Percentiles rank a stretch among this genome's conserved stretches.
Evolutionary conservation across 2,329 filamentous ascomycete species (phyloP).

Genomic region (Pestalotiopsis sp.): DNA sequence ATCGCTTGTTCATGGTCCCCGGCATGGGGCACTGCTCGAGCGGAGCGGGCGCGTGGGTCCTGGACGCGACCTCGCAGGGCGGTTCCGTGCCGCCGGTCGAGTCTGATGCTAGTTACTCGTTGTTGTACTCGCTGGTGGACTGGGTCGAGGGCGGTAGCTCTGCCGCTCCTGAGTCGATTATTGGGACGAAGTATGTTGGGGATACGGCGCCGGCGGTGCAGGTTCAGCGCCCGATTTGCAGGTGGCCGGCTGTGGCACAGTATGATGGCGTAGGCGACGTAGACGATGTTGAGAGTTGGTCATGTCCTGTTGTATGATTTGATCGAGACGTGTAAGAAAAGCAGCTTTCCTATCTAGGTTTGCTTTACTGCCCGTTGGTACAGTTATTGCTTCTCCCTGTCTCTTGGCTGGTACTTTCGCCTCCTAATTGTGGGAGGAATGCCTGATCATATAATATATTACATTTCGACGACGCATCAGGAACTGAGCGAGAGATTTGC

Average conservation of each 20-base stretch:
- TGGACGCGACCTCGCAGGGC: slow-evolving; percentile 18
- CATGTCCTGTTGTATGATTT: slow-evolving; percentile 13
- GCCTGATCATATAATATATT: no score
- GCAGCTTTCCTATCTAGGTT: no score
- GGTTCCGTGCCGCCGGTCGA: slow-evolving; percentile 26
- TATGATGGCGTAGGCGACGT: slow-evolving; percentile 18
- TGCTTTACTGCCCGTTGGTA: no score
- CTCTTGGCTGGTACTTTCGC: no score
- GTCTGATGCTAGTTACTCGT: slow-evolving; percentile 41
- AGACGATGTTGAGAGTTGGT: slow-evolving; percentile 20
- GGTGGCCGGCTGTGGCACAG: slow-evolving; percentile 19
- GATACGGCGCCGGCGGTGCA: slow-evolving; percentile 33
- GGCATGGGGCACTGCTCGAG: slow-evolving; percentile 51
- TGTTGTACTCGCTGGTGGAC: slow-evolving; percentile 48
- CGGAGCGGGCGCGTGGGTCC: slow-evolving; percentile 34
- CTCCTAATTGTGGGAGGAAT: no score
- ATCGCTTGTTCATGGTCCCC: slow-evolving; percentile 46
- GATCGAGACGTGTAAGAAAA: neutral
- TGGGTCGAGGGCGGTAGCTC: slow-evolving; percentile 47
- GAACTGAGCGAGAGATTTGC: no score
- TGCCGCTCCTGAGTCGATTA: slow-evolving; percentile 29
- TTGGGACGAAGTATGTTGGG: slow-evolving; percentile 40
- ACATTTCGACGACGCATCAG: no score
- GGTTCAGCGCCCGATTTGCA: slow-evolving; percentile 25
- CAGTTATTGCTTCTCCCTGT: no score